Conservation (phyloP, 495 filamentous ascomycete genomes). For the Physcia stellaris region DNA sequence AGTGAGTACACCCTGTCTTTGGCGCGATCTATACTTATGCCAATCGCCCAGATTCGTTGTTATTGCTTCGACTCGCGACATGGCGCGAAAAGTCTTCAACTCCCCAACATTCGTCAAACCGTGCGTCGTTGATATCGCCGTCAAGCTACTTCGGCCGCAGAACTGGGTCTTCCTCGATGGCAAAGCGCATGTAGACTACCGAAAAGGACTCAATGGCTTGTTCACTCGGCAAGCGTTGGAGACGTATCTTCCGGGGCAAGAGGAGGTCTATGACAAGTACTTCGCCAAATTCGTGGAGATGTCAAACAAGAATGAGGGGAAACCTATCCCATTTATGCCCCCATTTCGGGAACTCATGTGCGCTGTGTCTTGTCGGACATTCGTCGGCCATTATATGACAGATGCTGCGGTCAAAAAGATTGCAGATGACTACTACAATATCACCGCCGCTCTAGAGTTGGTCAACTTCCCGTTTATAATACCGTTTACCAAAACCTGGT, state of each 20-base stretch:
- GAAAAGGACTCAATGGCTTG: slow-evolving; percentile 87
- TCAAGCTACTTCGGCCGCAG: slow-evolving; percentile 79
- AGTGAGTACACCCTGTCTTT: slow-evolving; percentile 50
- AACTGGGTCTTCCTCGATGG: slow-evolving; percentile 99
- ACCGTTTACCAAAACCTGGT: slow-evolving; percentile 92
- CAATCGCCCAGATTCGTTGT: slow-evolving; percentile 67
- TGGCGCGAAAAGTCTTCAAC: slow-evolving; percentile 96
- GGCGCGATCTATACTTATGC: no score
- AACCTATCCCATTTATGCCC: slow-evolving; percentile 77
- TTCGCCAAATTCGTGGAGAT: slow-evolving; percentile 65
- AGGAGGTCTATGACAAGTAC: slow-evolving; percentile 81
- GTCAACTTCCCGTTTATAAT: slow-evolving; percentile 98
- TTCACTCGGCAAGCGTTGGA: slow-evolving; percentile 87
- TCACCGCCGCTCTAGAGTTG: slow-evolving; percentile 89
- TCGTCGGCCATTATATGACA: slow-evolving; percentile 89
- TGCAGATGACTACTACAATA: slow-evolving; percentile 90
- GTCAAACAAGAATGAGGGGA: slow-evolving; percentile 48
- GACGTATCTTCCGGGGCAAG: slow-evolving; percentile 79
- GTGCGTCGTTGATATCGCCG: slow-evolving; percentile 88
- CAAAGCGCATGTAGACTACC: slow-evolving; percentile 88
- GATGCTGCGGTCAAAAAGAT: slow-evolving; percentile 88
- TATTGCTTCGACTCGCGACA: slow-evolving; percentile 88
- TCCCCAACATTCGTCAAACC: slow-evolving; percentile 86
- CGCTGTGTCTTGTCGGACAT: slow-evolving; percentile 86
- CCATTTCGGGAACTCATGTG: slow-evolving; percentile 94